A percentile compares a stretch with the other conserved stretches of the same genome.
These are phyloP conservation scores for Epichloe bromicola DNA, from an alignment of 2,329 filamentous ascomycete species.

Conservation along the genomic window DNA sequence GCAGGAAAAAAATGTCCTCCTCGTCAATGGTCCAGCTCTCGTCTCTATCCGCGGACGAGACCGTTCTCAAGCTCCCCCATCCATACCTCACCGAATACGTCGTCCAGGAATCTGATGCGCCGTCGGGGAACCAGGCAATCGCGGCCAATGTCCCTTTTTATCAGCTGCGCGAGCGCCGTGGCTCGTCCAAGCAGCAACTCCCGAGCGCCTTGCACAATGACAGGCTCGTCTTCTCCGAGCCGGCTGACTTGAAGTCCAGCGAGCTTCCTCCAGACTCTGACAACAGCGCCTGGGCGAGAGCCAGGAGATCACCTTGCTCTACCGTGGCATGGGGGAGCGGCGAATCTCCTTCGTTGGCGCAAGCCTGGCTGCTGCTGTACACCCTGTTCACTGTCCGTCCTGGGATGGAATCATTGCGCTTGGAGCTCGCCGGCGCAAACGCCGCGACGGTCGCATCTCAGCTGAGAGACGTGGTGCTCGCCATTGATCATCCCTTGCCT, in stretches of 20 bases:
- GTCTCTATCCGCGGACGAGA: constrained; percentile 21
- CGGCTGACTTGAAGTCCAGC: constrained; percentile 33
- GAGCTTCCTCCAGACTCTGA: constrained; percentile 36
- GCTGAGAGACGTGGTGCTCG: constrained; percentile 34
- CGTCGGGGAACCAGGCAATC: constrained; percentile 5
- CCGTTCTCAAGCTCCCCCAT: constrained; percentile 33
- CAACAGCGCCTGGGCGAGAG: constrained; percentile 44
- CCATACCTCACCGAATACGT: constrained; percentile 35
- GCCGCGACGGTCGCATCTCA: constrained; percentile 24
- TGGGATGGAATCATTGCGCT: constrained; percentile 33
- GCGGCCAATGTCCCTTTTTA: constrained; percentile 16
- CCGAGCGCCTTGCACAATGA: constrained; percentile 20
- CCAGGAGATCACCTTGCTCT: constrained; percentile 37
- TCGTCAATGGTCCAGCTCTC: constrained; percentile 12
- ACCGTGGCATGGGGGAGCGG: constrained; percentile 29
- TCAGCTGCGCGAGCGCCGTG: constrained; percentile 21
- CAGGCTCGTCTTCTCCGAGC: constrained; percentile 31
- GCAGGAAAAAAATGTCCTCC: constrained; percentile 3
- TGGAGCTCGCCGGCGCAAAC: constrained; percentile 28
- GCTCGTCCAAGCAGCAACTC: constrained; percentile 14
- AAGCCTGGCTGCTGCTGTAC: constrained; percentile 41
- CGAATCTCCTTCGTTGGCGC: constrained; percentile 30
- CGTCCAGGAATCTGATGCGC: constrained; percentile 19
- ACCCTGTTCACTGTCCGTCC: constrained; percentile 38
- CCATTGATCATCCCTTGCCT: constrained; percentile 32